Conservation (phyloP, 164 flowering plant genomes). For the Berberis vulgaris region DNA sequence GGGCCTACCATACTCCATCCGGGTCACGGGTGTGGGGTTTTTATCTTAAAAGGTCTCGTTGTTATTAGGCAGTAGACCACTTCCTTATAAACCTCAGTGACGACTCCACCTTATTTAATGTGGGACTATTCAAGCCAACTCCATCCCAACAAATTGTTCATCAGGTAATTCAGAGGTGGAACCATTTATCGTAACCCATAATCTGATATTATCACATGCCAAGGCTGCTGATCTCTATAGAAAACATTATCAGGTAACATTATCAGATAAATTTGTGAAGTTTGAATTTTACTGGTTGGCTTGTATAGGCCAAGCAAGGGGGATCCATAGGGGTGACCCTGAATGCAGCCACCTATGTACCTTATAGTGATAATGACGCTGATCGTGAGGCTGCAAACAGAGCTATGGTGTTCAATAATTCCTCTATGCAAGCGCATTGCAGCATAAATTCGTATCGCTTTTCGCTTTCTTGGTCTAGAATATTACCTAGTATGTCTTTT, state of each 20-base stretch:
- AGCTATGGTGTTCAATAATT: conserved; percentile 3
- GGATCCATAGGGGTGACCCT: conserved; percentile 1
- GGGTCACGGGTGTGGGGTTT: too few relatives aligned
- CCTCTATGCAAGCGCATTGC: neutral
- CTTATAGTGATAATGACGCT: neutral
- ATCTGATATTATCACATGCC: conserved; percentile 38
- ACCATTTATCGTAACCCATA: conserved; percentile 37
- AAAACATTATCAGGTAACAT: conserved; percentile 10
- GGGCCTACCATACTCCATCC: too few relatives aligned
- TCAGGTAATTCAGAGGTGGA: conserved; percentile 37
- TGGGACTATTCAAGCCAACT: too few relatives aligned
- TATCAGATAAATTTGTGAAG: neutral
- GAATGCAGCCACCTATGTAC: neutral
- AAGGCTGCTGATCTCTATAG: conserved; percentile 31
- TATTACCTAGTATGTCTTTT: conserved; percentile 6
- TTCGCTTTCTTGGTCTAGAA: conserved; percentile 31
- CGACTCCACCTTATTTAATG: too few relatives aligned
- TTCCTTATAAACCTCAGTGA: too few relatives aligned
- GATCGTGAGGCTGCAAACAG: conserved; percentile 5
- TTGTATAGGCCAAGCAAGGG: conserved; percentile 5
- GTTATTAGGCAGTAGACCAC: too few relatives aligned
- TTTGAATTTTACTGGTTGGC: neutral
- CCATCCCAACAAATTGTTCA: neutral
- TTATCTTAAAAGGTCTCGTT: too few relatives aligned
- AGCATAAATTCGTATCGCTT: conserved; percentile 19